A percentile compares a stretch with the other conserved stretches of the same genome.
Evolutionary conservation across 1,284 basidiomycete genomes (phyloP).

Genomic region (Tremellales sp.): DNA sequence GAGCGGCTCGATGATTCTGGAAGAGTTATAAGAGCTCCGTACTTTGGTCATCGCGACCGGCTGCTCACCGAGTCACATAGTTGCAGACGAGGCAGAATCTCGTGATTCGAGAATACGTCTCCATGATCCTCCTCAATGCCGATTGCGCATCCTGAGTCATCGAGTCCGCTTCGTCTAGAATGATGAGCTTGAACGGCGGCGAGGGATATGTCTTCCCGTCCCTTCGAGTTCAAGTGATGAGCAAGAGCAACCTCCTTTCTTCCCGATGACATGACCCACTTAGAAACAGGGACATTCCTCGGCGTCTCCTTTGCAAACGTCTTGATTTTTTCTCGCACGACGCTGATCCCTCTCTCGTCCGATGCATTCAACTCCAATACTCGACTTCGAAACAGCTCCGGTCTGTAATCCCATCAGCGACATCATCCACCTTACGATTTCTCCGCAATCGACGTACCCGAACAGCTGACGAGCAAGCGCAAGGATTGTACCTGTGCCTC

Average conservation of each 20-base stretch:
- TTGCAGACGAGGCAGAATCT: constrained; percentile 99
- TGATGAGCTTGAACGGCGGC: constrained; percentile 98
- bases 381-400: constrained; percentile 87
- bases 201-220: constrained; percentile 87
- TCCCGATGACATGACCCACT: not conserved
- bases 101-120: constrained; percentile 93
- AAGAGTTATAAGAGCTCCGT: not conserved
- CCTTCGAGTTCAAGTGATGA: constrained; percentile 21
- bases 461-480: constrained; percentile 91
- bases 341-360: constrained; percentile 93
- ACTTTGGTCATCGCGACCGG: not conserved
- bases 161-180: constrained; percentile 97
- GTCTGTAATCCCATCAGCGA: constrained; percentile 54
- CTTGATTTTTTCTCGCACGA: constrained; percentile 98
- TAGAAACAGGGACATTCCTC: constrained; percentile 59
- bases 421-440: not conserved
- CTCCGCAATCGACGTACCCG: constrained; percentile 58
- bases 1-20: constrained; percentile 94
- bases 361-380: constrained; percentile 99
- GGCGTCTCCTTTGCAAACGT: constrained; percentile 95
- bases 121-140: constrained; percentile 95
- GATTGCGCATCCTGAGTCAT: constrained; percentile 99
- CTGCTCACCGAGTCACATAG: constrained; percentile 86
- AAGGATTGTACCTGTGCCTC: constrained; percentile 66
- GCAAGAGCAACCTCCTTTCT: not conserved